These are phyloP conservation scores for Rhynchospora breviuscula DNA, from an alignment of 176 grass and related monocot species.

Conservation along the genomic window DNA sequence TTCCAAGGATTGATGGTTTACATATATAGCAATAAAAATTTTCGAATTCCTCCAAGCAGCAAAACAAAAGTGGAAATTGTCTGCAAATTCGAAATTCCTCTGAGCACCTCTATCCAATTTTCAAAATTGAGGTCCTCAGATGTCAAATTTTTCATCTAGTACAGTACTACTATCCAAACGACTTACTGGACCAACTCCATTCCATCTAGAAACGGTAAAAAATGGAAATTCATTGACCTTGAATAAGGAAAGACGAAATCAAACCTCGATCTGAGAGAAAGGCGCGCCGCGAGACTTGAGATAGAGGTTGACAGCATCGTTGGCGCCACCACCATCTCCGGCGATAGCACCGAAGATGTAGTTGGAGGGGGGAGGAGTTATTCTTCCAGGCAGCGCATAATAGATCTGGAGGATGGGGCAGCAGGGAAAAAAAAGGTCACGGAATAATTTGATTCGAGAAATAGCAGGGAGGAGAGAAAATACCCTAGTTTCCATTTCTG, in stretches of 20 bases:
- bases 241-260: conserved; percentile 8
- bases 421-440: too few species aligned
- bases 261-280: conserved; percentile 84
- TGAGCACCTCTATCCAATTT: background rate
- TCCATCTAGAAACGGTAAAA: conserved; percentile 9
- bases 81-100: too few species aligned
- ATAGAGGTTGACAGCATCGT: conserved; percentile 57
- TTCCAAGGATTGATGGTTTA: too few species aligned
- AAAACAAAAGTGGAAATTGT: too few species aligned
- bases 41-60: too few species aligned
- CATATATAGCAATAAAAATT: too few species aligned
- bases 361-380: too few species aligned
- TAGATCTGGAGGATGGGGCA: too few species aligned
- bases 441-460: too few species aligned
- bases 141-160: background rate
- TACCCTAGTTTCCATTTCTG: too few species aligned
- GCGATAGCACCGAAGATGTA: conserved; percentile 8
- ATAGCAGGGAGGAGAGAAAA: too few species aligned
- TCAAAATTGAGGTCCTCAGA: background rate
- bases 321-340: conserved; percentile 20
- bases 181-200: conserved; percentile 13
- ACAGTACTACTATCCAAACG: background rate
- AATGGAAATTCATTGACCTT: conserved; percentile 7
- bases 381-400: too few species aligned
- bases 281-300: conserved; percentile 58